phyloP scores from a whole-genome alignment of 2,329 filamentous ascomycete species.

The Sphaerulina vaccinii region DNA sequence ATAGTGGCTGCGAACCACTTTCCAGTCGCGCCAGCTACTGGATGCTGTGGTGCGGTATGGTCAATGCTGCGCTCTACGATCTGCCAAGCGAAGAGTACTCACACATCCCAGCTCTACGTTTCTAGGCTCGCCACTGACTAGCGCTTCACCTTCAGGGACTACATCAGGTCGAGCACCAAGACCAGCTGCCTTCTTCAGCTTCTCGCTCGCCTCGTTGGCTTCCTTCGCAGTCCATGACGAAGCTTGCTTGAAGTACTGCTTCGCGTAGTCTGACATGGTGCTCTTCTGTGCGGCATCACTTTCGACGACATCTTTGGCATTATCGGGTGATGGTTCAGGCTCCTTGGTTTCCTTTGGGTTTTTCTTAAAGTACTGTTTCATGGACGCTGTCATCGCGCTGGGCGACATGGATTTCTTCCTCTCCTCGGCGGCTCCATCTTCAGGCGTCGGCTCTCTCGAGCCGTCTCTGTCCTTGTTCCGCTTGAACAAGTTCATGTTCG shows the following conservation, averaged over 20 bases:
- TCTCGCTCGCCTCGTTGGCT: constrained; percentile 17
- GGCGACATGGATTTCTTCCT: constrained; percentile 4
- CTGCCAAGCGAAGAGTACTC: not conserved
- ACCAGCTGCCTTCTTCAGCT: constrained; percentile 16
- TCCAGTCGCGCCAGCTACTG: constrained; percentile 14
- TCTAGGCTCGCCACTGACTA: constrained; percentile 17
- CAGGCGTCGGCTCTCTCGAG: not conserved
- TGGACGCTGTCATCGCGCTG: not conserved
- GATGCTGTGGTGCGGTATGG: constrained; percentile 11
- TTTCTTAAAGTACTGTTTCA: constrained; percentile 14
- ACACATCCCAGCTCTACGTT: constrained; percentile 18
- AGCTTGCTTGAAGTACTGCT: constrained; percentile 17
- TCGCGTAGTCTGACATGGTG: constrained; percentile 18
- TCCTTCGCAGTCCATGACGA: constrained; percentile 17
- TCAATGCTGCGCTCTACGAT: not conserved
- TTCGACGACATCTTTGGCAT: too few species aligned
- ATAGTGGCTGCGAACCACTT: constrained; percentile 23
- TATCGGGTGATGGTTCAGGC: too few species aligned
- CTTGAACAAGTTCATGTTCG: constrained; percentile 17
- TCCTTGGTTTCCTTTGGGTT: too few species aligned
- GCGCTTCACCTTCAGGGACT: constrained; percentile 18
- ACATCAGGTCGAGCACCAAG: constrained; percentile 18
- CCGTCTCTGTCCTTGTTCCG: constrained; percentile 10
- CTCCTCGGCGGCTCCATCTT: constrained; percentile 4
- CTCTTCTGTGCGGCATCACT: too few species aligned